Base-by-base conservation (phyloP, 495 filamentous ascomycete genomes). In the Lichina pygmaea region DNA sequence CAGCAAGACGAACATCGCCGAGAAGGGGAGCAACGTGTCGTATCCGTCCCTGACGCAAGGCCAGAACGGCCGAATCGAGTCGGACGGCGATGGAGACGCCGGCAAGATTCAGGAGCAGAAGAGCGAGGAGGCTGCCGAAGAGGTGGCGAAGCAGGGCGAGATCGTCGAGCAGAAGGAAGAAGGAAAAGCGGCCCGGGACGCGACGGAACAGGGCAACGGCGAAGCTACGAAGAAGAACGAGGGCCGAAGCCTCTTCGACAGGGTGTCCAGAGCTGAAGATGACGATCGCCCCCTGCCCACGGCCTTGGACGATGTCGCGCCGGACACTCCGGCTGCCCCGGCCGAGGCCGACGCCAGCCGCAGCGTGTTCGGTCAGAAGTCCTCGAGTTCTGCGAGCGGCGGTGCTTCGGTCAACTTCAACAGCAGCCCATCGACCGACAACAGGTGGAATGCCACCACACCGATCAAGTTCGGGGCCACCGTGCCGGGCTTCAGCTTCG, bases 191-290 rank as follows among this genome's bases (percentile, higher is more conserved):
- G 30, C 10, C 10, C 42, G 6, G 16, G 15, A 33, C 12, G 42
- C 42, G 42, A 17, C 2, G 6, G 15, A 2, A 16, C 10, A 17
- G 12, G 30, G 10, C 10, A 3, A 43, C 2, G 12, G 16, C 11
- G 15, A 43, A 11, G 30, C 6, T 6, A 6, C 30, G 10, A 33
- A 43, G 16, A 11, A 10, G 9, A 8, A 13, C 15, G n/a, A n/a
- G 7, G 32, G 10, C 16, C 34, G 45, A 6, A 24, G 67, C 53
- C 50, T 77, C 4, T 79, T 79, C 46, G 72, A 73, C 44, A 66
- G 71, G 39, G 60, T 75, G 12, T 56, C 66, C 32, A 67, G 59
- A 48, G 60, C 60, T 11, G 44, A 54, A 11, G 61, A 65, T 44
- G 65, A 70, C 44, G 59, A 72, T 49, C 61, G 64, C 30, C 54